Conservation (phyloP, 345 rosid species). For the Murraya koenigii region DNA sequence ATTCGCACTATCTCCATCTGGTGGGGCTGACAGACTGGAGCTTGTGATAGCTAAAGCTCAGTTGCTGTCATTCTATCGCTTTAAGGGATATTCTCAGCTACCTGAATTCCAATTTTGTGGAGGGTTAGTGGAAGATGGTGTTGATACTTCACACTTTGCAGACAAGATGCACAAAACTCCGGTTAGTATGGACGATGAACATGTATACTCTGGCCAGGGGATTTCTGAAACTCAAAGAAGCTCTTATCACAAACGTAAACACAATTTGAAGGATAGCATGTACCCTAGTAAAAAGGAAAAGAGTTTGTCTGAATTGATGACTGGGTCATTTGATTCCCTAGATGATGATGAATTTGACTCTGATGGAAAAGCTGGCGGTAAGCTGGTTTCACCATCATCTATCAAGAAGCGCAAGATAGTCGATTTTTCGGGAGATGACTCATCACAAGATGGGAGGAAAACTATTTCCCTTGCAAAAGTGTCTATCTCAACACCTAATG, state of each 20-base stretch:
- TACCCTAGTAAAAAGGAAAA: conserved; percentile 51
- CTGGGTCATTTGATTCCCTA: conserved; percentile 42
- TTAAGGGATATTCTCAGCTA: conserved; percentile 45
- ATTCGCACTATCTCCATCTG: conserved; percentile 48
- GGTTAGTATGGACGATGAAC: conserved; percentile 23
- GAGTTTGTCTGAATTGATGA: conserved; percentile 51
- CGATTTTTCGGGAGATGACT: conserved; percentile 49
- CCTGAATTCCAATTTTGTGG: conserved; percentile 47
- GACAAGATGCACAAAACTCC: conserved; percentile 20
- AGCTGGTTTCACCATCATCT: conserved; percentile 36
- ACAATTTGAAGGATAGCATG: conserved; percentile 53
- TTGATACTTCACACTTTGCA: conserved; percentile 23
- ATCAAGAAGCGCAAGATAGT: conserved; percentile 55
- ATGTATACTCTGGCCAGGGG: conserved; percentile 20
- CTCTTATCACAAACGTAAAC: conserved; percentile 52
- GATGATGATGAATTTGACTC: conserved; percentile 42
- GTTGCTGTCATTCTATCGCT: conserved; percentile 48
- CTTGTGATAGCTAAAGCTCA: conserved; percentile 58
- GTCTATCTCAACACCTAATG: conserved; percentile 24
- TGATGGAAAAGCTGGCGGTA: conserved; percentile 37
- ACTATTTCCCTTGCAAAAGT: conserved; percentile 65
- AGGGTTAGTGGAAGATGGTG: conserved; percentile 29
- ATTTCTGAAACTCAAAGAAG: conserved; percentile 29
- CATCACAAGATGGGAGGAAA: conserved; percentile 49
- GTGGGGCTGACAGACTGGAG: conserved; percentile 50